Conservation (phyloP, 176 grass and related monocot genomes). For the Lolium rigidum region DNA sequence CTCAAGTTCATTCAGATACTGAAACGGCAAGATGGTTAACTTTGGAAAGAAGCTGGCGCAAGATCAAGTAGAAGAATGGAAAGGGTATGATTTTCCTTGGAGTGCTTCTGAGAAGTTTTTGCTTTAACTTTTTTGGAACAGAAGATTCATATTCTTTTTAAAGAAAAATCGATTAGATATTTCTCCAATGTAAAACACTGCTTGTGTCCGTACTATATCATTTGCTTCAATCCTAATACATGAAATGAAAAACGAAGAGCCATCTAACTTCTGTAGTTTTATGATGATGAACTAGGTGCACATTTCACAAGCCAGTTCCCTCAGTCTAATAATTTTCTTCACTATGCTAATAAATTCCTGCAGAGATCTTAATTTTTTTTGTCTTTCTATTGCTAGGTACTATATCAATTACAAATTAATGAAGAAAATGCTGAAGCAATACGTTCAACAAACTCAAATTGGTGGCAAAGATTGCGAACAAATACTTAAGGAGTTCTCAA, state of each 20-base stretch:
- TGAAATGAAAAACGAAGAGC: neutral
- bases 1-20: conserved; percentile 14
- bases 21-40: conserved; percentile 76
- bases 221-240: neutral
- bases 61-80: conserved; percentile 88
- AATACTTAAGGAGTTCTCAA: conserved; percentile 93
- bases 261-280: neutral
- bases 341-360: neutral
- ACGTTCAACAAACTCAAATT: conserved; percentile 70
- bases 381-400: conserved; percentile 56
- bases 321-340: neutral
- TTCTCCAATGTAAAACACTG: neutral
- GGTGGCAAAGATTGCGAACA: conserved; percentile 70
- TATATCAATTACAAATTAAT: conserved; percentile 97
- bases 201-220: conserved; percentile 20
- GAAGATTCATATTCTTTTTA: neutral
- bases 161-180: neutral
- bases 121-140: neutral
- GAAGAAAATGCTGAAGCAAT: conserved; percentile 96
- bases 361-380: conserved; percentile 13
- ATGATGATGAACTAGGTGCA: conserved; percentile 13
- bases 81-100: conserved; percentile 51
- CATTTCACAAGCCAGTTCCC: neutral
- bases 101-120: neutral
- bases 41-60: conserved; percentile 81